Conservation (phyloP, 768 basidiomycete genomes). For the Boletus reticuloceps region DNA sequence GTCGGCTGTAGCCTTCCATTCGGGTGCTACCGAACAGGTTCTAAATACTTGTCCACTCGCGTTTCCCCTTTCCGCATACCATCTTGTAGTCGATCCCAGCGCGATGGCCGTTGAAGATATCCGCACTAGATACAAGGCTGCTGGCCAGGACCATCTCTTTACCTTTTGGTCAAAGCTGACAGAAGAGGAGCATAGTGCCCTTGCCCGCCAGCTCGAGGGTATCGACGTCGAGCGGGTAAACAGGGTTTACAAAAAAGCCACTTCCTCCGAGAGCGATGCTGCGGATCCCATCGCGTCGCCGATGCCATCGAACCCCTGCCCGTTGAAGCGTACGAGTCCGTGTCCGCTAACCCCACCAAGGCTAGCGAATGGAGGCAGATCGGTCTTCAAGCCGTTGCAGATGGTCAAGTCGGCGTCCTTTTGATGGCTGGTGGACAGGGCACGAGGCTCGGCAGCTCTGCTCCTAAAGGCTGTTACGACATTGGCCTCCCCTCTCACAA, state of each 20-base stretch:
- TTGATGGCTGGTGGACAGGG: constrained; percentile 99
- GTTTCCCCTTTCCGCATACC: background rate
- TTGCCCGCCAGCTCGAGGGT: constrained; percentile 68
- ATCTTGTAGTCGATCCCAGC: background rate
- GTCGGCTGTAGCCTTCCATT: background rate
- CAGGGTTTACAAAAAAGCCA: constrained; percentile 76
- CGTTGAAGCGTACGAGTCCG: constrained; percentile 65
- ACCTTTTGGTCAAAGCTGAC: constrained; percentile 79
- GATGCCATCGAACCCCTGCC: constrained; percentile 82
- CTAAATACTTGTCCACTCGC: constrained; percentile 10
- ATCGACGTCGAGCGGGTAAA: constrained; percentile 93
- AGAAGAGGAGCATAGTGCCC: constrained; percentile 55
- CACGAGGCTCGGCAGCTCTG: constrained; percentile 85
- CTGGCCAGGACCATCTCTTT: constrained; percentile 88
- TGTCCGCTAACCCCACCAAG: constrained; percentile 50
- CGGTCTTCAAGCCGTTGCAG: constrained; percentile 78
- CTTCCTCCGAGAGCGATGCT: constrained; percentile 58
- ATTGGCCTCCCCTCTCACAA: constrained; percentile 93
- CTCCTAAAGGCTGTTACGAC: constrained; percentile 98
- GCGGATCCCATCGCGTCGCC: constrained; percentile 33
- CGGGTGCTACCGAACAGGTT: constrained; percentile 21
- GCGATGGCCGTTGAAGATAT: constrained; percentile 56
- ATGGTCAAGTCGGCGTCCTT: constrained; percentile 88
- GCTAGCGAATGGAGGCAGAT: constrained; percentile 70
- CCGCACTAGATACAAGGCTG: constrained; percentile 65